phyloP scores from a whole-genome alignment of 331 rosid species.

The Malus hybrid region DNA sequence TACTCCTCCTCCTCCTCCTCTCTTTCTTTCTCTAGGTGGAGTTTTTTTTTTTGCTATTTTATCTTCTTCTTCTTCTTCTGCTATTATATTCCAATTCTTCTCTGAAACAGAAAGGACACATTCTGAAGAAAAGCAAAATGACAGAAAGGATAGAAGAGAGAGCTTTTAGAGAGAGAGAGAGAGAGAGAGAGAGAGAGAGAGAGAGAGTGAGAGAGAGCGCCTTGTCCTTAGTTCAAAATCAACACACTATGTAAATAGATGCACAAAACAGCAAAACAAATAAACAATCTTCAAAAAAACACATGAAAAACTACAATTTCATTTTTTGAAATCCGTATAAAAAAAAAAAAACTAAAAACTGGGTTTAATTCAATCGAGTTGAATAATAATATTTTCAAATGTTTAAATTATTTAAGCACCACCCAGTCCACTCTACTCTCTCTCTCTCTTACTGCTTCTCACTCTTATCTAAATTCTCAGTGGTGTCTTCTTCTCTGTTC shows the following conservation, averaged over 20 bases:
- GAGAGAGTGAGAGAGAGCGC: slow-evolving; percentile 16
- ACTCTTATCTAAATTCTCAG: not conserved
- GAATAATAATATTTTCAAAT: not conserved
- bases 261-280: not conserved
- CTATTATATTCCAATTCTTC: slow-evolving; percentile 9
- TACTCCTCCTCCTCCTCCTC: not conserved
- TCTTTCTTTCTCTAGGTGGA: no score
- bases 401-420: not conserved
- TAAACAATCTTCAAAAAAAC: not conserved
- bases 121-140: slow-evolving; percentile 21
- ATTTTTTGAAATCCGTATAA: not conserved
- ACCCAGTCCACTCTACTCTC: not conserved
- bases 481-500: not conserved
- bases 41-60: slow-evolving; percentile 4
- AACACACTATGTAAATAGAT: not conserved
- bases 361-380: not conserved
- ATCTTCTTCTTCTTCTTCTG: not conserved
- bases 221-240: slow-evolving; percentile 43
- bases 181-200: slow-evolving; percentile 20
- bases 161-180: slow-evolving; percentile 13
- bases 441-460: not conserved
- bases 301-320: not conserved
- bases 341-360: no score
- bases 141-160: slow-evolving; percentile 39
- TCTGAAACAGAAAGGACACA: slow-evolving; percentile 12